Base-by-base conservation (phyloP, 2,329 filamentous ascomycete species). In the Penicillium sp. region DNA sequence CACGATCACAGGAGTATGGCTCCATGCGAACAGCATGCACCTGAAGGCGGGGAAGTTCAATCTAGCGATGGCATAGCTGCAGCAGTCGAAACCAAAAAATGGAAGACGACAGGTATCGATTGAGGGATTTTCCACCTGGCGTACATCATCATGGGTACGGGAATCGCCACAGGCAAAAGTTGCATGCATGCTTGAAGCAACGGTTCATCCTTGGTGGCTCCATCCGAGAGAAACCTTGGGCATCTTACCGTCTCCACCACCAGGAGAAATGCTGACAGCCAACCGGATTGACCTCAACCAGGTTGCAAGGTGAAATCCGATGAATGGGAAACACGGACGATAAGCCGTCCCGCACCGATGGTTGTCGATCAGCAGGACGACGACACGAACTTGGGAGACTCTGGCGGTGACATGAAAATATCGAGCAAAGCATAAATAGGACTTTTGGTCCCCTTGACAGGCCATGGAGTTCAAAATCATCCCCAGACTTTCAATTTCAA, bases 401-500 rank as follows among this genome's bases (percentile, higher is more conserved):
- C 54, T 47, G 47, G 51, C 45, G 41, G 55, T 63, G 52, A 55
- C 54, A 66, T 68, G 46, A 56, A 58, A 63, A 58, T 56, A 52
- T 63, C 52, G 52, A 57, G 55, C 63, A 49, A 68, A 69, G 69
- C 70, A 75, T 74, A 75, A 75, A 75, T 74, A 75, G 62, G 61
- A 45, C 58, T 55, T 58, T 54, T 46, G 54, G 47, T 65, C 70
- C 70, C 60, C 55, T 54, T 56, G 46, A 53, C 62, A 52, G 50
- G 54, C 45, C 26, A 26, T 54, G 37, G 54, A 52, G 48, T 55
- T 69, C 59, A 60, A 61, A 62, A 65, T 65, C 59, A 63, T 58
- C 54, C 49, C 54, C 36, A 30, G 9, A 58, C 65, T 70, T 68
- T 68, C 69, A 71, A 56, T 61, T 59, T 55, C 52, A 52, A 54